Base-by-base conservation (phyloP, 78 protist genomes). In the Salpingoeca rosetta region DNA sequence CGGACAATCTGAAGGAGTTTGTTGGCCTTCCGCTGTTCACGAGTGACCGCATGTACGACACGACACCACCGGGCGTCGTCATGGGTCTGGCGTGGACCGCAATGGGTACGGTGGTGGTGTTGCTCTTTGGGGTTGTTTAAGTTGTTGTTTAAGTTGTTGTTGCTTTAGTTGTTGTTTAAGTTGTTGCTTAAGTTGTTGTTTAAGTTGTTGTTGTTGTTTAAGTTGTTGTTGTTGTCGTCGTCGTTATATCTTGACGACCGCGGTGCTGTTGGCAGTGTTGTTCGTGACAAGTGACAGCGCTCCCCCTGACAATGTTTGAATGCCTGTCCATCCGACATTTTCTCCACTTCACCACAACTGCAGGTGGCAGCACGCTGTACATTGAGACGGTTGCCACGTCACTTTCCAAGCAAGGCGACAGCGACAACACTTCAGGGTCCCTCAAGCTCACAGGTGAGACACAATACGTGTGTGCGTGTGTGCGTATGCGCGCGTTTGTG, bases 1-100 rank as follows among this genome's bases (percentile, higher is more conserved):
- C 87, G 35, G 86, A 85, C 0, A 85, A 94, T 65, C 79, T 96
- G 3, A 84, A 45, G 25, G 85, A 89, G 37, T 95, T 56, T 81
- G 93, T 94, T 11, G 98, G 98, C 73, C 80, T 86, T 7, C 92
- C 95, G 28, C 76, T 77, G 28, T 95, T 85, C 74, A 27, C 44
- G 1, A 38, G 74, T 3, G 92, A 86, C 39, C 84, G 88, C 44
- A 27, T 87, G n/a, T 95, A 93, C 87, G 88, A 76, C 36, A 56
- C 35, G 1, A 82, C 89, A 42, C 94, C 92, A 24, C 82, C 83
- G 3, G 98, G 98, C 25, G 93, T 95, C 22, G 95, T 90, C 36
- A 86, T 93, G 89, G 98, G 98, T 2, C 88, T 96, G 36, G 97
- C 96, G 26, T 93, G 90, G 92, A 91, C 97, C 0, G 22, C 87